These are phyloP conservation scores for Tuber aestivum DNA, from an alignment of 495 filamentous ascomycete genomes.

Conservation along the genomic window DNA sequence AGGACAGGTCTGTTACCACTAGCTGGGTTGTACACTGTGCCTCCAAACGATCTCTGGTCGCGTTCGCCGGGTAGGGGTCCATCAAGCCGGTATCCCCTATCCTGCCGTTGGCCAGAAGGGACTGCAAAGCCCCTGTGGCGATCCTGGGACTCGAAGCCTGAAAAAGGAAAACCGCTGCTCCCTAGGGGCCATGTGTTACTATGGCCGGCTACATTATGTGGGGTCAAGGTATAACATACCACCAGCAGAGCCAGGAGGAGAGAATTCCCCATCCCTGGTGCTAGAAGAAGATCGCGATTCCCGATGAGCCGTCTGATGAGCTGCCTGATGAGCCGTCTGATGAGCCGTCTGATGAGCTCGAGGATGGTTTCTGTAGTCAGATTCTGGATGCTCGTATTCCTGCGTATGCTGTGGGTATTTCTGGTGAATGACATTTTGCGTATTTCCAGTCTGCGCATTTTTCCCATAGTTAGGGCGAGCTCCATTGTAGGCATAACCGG, in stretches of 20 bases:
- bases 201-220: not conserved
- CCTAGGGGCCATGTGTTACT: conserved; percentile 26
- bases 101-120: conserved; percentile 18
- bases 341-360: conserved; percentile 23
- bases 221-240: conserved; percentile 17
- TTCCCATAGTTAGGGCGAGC: conserved; percentile 10
- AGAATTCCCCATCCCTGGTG: conserved; percentile 29
- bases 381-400: conserved; percentile 20
- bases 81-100: conserved; percentile 28
- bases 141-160: conserved; percentile 25
- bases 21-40: conserved; percentile 33
- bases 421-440: conserved; percentile 36
- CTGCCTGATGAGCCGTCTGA: conserved; percentile 11
- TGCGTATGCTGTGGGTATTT: conserved; percentile 18
- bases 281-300: conserved; percentile 35
- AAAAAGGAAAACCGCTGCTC: conserved; percentile 36
- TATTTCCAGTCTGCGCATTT: conserved; percentile 18
- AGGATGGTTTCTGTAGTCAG: conserved; percentile 24
- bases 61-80: conserved; percentile 26
- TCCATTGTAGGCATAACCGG: conserved; percentile 13
- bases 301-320: conserved; percentile 17
- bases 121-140: conserved; percentile 30
- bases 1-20: conserved; percentile 30
- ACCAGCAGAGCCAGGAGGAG: conserved; percentile 25
- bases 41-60: conserved; percentile 16